These are phyloP conservation scores for Lupinus albus DNA, from an alignment of 306 rosid species.

Conservation along the genomic window DNA sequence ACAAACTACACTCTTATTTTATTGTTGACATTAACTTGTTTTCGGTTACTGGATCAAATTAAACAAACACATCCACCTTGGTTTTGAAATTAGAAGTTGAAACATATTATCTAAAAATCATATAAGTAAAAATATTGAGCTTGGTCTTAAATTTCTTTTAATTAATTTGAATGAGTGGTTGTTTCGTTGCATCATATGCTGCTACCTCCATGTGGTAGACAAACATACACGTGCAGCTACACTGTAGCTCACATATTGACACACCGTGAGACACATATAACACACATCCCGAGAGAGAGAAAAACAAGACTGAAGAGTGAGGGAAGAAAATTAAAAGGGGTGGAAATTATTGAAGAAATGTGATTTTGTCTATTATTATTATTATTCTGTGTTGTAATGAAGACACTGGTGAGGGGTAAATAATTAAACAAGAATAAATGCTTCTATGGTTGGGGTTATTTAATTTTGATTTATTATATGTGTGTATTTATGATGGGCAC, in stretches of 20 bases:
- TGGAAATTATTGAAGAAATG: neutral
- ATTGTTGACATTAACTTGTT: neutral
- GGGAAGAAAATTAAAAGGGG: neutral
- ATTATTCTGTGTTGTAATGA: conserved; percentile 20
- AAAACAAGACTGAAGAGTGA: neutral
- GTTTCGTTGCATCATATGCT: conserved; percentile 12
- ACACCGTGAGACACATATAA: conserved; percentile 21
- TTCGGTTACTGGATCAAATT: neutral
- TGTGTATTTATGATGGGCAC: conserved; percentile 50
- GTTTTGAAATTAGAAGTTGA: neutral
- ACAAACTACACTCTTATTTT: neutral
- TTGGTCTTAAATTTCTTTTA: neutral
- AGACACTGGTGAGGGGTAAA: neutral
- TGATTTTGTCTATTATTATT: conserved; percentile 28
- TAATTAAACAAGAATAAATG: conserved; percentile 45
- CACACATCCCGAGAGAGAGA: conserved; percentile 32
- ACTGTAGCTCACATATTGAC: conserved; percentile 41
- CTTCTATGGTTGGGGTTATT: conserved; percentile 32
- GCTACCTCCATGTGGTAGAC: conserved; percentile 43
- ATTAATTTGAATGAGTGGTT: neutral
- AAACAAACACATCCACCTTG: neutral
- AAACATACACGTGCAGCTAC: conserved; percentile 53
- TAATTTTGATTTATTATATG: conserved; percentile 38
- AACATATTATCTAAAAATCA: neutral
- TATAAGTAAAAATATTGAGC: conserved; percentile 2